Conservation (phyloP, 169 alveolate genomes). For the Perkinsus chesapeaki region DNA sequence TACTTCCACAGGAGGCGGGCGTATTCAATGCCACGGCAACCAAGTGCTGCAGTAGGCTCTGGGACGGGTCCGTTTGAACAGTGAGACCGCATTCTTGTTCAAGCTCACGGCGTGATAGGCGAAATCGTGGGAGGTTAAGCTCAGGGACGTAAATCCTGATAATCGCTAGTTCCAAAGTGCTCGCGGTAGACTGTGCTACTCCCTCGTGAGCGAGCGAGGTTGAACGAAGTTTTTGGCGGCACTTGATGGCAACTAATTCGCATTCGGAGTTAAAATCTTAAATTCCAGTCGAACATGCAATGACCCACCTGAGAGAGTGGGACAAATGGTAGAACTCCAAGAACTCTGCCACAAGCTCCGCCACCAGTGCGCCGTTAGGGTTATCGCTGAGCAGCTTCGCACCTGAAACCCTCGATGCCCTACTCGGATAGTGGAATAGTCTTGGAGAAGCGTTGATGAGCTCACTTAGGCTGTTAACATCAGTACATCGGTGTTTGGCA, state of each 20-base stretch:
- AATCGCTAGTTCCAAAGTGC: background rate
- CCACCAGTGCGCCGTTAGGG: background rate
- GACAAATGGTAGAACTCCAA: background rate
- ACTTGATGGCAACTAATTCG: too few species aligned
- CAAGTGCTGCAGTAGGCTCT: background rate
- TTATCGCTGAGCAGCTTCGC: background rate
- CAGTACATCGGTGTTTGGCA: too few species aligned
- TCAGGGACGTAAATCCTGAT: background rate
- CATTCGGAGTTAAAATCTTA: too few species aligned
- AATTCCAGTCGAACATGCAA: too few species aligned
- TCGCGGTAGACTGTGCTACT: too few species aligned
- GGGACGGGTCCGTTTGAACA: background rate
- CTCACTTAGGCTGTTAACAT: too few species aligned
- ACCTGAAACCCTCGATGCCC: too few species aligned
- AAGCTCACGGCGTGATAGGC: background rate
- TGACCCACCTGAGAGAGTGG: background rate
- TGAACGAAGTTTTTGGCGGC: too few species aligned
- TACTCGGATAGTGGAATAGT: too few species aligned
- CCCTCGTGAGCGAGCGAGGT: too few species aligned
- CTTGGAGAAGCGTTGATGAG: too few species aligned
- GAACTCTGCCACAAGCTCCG: background rate
- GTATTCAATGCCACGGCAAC: background rate
- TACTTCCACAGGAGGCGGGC: background rate
- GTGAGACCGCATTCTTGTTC: background rate
- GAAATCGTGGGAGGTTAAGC: background rate